Percentiles rank a stretch among this genome's conserved stretches.
These are phyloP conservation scores for Gigaspora rosea DNA, from an alignment of 192 early-diverging fungal species.

Conservation along the genomic window DNA sequence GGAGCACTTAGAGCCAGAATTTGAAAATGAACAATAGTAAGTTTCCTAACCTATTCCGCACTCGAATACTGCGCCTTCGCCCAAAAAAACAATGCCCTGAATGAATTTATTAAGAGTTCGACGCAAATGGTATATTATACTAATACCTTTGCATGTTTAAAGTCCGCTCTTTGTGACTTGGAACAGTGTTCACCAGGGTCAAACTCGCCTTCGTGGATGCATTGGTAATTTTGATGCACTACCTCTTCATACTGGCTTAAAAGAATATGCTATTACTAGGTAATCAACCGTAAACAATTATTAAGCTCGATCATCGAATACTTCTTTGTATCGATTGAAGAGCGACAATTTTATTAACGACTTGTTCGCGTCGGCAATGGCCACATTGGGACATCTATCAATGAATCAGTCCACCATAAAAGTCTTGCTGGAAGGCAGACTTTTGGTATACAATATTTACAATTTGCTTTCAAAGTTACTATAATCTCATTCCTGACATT, in stretches of 20 bases:
- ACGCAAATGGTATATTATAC: neutral
- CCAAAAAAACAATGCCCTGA: neutral
- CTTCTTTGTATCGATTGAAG: neutral
- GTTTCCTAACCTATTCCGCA: conserved; percentile 7
- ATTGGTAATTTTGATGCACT: conserved; percentile 88
- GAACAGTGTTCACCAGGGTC: conserved; percentile 51
- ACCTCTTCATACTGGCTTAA: conserved; percentile 68
- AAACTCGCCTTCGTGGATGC: conserved; percentile 78
- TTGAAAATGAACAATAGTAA: conserved; percentile 65
- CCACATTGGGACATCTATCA: too few species aligned
- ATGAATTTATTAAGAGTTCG: neutral
- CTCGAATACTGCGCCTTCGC: neutral
- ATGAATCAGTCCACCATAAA: too few species aligned
- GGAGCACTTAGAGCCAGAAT: conserved; percentile 46
- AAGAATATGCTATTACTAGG: conserved; percentile 81
- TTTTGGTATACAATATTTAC: too few species aligned
- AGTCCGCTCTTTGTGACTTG: conserved; percentile 88
- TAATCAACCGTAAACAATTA: conserved; percentile 28
- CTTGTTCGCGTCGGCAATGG: neutral
- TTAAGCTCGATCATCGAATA: neutral
- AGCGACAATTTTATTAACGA: neutral
- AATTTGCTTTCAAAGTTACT: neutral
- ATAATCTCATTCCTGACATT: neutral
- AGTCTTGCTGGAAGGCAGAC: too few species aligned
- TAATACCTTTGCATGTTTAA: neutral